Evolutionary conservation across 345 rosid species (phyloP).

Genomic region (Rubroshorea leprosula): DNA sequence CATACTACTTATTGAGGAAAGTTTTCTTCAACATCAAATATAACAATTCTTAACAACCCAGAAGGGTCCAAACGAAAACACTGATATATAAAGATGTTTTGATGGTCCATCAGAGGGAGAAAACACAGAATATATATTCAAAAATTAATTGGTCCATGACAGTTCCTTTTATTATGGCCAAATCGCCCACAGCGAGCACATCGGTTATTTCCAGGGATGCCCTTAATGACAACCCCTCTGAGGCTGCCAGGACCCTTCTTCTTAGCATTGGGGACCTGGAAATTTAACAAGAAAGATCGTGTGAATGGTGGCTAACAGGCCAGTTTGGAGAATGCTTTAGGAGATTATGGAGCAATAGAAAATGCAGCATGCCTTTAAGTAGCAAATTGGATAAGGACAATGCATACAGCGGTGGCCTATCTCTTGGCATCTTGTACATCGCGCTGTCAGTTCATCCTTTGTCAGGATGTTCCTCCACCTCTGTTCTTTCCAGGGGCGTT

Average conservation of each 20-base stretch:
- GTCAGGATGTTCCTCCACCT: background rate
- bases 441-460: background rate
- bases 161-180: background rate
- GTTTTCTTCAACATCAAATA: too few relatives aligned
- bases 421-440: background rate
- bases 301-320: background rate
- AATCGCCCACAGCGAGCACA: background rate
- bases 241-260: background rate
- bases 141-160: background rate
- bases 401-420: background rate
- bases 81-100: too few relatives aligned
- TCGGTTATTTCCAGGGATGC: background rate
- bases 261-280: background rate
- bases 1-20: too few relatives aligned
- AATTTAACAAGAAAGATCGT: background rate
- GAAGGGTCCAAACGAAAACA: too few relatives aligned
- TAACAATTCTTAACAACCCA: too few relatives aligned
- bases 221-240: background rate
- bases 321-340: too few relatives aligned
- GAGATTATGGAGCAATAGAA: background rate
- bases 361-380: background rate
- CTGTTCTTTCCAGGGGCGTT: background rate
- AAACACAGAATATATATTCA: background rate
- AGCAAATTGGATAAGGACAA: background rate
- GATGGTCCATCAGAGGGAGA: background rate